Evolutionary conservation across 2,329 filamentous ascomycete genomes (phyloP).

Genomic region (Venturia nashicola): DNA sequence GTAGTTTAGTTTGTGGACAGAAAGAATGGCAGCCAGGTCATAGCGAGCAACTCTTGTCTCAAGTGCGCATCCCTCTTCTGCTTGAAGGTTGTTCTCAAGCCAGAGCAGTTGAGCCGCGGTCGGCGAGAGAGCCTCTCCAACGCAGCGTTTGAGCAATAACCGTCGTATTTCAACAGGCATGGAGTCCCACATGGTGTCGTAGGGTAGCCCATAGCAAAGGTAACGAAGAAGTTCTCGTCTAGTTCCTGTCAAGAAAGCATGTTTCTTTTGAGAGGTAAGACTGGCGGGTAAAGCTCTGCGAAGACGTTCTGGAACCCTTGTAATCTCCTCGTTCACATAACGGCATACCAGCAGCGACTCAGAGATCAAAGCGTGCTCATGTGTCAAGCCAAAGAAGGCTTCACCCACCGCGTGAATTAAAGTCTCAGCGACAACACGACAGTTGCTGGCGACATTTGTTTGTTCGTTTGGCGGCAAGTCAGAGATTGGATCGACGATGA

Average conservation of each 20-base stretch:
- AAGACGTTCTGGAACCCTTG: constrained; percentile 20
- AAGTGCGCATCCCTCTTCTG: constrained; percentile 26
- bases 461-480: constrained; percentile 12
- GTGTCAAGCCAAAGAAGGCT: constrained; percentile 22
- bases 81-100: constrained; percentile 31
- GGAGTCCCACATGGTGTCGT: constrained; percentile 39
- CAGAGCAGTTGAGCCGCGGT: constrained; percentile 29
- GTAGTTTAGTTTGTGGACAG: constrained; percentile 21
- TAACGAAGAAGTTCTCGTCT: constrained; percentile 35
- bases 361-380: constrained; percentile 20
- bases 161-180: constrained; percentile 34
- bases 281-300: constrained; percentile 14
- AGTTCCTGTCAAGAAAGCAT: constrained; percentile 18
- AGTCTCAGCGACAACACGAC: constrained; percentile 21
- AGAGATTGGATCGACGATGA: constrained; percentile 20
- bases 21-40: constrained; percentile 33
- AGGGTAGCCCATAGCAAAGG: constrained; percentile 36
- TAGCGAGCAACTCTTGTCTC: constrained; percentile 33
- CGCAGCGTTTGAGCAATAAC: constrained; percentile 33
- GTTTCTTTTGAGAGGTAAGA: constrained; percentile 7
- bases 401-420: constrained; percentile 22
- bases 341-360: constrained; percentile 22
- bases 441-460: constrained; percentile 23
- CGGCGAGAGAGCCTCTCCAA: constrained; percentile 29
- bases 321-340: constrained; percentile 13